Base-by-base conservation (phyloP, 768 basidiomycete genomes). In the Termitomyces sp. region DNA sequence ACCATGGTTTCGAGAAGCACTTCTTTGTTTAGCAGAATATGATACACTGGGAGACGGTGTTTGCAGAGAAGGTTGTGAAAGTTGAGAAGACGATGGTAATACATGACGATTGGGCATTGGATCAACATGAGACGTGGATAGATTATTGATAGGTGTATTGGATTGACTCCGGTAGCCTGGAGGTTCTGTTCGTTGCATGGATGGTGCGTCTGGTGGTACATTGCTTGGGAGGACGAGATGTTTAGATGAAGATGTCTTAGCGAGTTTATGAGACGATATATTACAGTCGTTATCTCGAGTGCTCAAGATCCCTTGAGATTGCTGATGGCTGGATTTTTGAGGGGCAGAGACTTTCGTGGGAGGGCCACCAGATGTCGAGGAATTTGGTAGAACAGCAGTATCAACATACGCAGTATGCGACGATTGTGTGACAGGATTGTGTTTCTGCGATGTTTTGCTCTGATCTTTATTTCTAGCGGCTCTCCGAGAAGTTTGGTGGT, bases 51-150 rank as follows among this genome's bases (percentile, higher is more conserved):
- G 50, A 33, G 58, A 52, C 33, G 62, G 56, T 55, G 60, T 54
- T 55, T 57, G 61, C 20, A 43, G 47, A 23, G 38, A 55, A 55
- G 60, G 20, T 38, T 55, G 56, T 43, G 50, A 46, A 48, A 54
- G 28, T 61, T 64, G 59, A 50, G 61, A 62, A 44, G 64, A 55
- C 44, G 59, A 47, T 41, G 57, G 32, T 57, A 44, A 40, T 48
- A 50, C 50, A 59, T 43, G 50, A 40, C 46, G 60, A 40, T 56
- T 32, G 28, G 32, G 14, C 5, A 49, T 50, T 23, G 47, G 23
- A 10, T 63, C 59, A 8, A 51, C 16, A n/a, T 60, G 56, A 20
- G 62, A 58, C 23, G 41, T 32, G 40, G 52, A 43, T 5, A 28
- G 10, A 57, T 51, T 20, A 32, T 60, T 50, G 12, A 14, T 18